These are phyloP conservation scores for Microbotryum silenes-acaulis DNA, from an alignment of 1,284 basidiomycete genomes.

Conservation along the genomic window DNA sequence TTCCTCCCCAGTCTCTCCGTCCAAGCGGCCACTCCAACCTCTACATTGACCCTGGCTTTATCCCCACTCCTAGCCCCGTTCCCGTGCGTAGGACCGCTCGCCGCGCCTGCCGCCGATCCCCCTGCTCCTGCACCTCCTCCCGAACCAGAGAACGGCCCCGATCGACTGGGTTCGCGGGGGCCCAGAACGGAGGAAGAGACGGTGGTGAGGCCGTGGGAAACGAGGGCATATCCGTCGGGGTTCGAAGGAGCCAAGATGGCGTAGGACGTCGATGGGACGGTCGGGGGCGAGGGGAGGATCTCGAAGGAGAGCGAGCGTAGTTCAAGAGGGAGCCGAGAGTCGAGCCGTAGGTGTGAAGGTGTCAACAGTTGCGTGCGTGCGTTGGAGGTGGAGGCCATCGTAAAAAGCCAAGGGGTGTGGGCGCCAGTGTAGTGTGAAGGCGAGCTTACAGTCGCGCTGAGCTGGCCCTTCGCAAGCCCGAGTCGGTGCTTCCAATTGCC, in stretches of 20 bases:
- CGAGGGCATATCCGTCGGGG: constrained; percentile 64
- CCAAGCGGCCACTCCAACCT: constrained; percentile 75
- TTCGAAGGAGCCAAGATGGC: constrained; percentile 13
- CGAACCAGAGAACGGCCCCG: constrained; percentile 18
- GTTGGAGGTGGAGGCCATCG: too few species aligned
- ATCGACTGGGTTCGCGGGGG: constrained; percentile 65
- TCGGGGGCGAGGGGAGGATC: constrained; percentile 51
- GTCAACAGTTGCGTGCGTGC: constrained; percentile 26
- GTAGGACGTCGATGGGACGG: not conserved
- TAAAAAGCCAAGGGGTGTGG: too few species aligned
- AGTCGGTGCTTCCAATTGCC: too few species aligned
- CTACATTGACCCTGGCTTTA: constrained; percentile 67
- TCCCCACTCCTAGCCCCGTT: constrained; percentile 48
- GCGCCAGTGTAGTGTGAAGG: too few species aligned
- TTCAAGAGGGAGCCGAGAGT: constrained; percentile 83
- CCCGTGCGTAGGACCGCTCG: not conserved
- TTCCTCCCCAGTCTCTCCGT: constrained; percentile 33
- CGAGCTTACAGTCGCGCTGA: too few species aligned
- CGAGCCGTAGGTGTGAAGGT: constrained; percentile 54
- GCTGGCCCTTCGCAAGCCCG: too few species aligned
- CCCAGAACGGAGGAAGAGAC: constrained; percentile 83
- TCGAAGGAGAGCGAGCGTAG: constrained; percentile 73
- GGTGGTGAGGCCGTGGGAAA: constrained; percentile 83
- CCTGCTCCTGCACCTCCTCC: constrained; percentile 55
- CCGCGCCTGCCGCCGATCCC: constrained; percentile 47